Conservation (phyloP, 2,329 filamentous ascomycete genomes). For the Piedraia hortae region DNA sequence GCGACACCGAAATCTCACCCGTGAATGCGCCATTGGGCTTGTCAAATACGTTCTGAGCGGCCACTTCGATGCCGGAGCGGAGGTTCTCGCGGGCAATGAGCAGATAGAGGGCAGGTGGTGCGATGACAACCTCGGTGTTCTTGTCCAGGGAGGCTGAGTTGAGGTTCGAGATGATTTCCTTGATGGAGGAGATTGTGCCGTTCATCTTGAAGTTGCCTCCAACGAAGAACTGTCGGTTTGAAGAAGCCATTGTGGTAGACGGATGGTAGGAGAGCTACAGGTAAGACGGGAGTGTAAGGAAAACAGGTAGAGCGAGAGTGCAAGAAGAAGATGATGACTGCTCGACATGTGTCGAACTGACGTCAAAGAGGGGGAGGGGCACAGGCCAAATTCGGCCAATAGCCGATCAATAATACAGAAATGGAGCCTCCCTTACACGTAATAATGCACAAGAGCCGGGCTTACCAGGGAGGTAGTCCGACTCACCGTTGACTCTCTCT, state of each 20-base stretch:
- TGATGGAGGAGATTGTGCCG: constrained; percentile 67
- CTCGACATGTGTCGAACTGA: no score
- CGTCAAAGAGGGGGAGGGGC: no score
- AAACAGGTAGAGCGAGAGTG: no score
- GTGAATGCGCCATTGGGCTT: constrained; percentile 79
- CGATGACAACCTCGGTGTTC: constrained; percentile 74
- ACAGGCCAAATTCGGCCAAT: no score
- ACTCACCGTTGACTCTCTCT: constrained; percentile 10
- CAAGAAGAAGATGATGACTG: no score
- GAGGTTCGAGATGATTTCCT: constrained; percentile 66
- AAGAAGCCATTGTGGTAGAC: neutral
- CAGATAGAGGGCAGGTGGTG: constrained; percentile 77
- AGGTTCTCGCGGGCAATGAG: constrained; percentile 57
- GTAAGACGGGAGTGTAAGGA: neutral
- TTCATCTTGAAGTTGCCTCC: constrained; percentile 95
- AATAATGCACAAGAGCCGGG: no score
- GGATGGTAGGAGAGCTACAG: neutral
- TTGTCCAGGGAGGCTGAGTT: constrained; percentile 61
- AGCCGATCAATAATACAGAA: no score
- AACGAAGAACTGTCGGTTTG: constrained; percentile 14
- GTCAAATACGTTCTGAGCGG: constrained; percentile 90
- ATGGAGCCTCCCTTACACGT: no score
- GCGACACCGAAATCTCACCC: constrained; percentile 76
- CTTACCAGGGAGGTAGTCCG: constrained; percentile 15
- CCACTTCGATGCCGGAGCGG: constrained; percentile 50